A percentile compares a stretch with the other conserved stretches of the same genome.
Conservation (phyloP, 2,329 filamentous ascomycete genomes). For the Trichoderma guizhouense region DNA sequence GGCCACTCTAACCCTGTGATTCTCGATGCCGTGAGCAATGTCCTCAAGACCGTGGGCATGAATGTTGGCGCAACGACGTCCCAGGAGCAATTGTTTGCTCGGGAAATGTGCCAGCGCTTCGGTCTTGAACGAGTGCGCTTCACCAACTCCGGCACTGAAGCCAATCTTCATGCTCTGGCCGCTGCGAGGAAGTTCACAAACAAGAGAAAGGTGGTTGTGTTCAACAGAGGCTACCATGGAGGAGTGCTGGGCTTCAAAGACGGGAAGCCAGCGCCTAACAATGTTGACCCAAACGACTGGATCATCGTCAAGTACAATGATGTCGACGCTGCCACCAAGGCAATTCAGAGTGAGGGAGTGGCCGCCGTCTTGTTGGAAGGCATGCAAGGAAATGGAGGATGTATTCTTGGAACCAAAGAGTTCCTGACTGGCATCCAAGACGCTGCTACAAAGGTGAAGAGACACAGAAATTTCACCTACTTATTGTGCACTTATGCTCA, state of each 20-base stretch:
- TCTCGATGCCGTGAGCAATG: conserved; percentile 42
- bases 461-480: not conserved
- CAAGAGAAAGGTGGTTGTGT: conserved; percentile 47
- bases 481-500: not conserved
- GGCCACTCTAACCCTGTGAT: conserved; percentile 61
- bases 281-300: conserved; percentile 53
- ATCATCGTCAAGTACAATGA: conserved; percentile 63
- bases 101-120: conserved; percentile 53
- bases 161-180: conserved; percentile 57
- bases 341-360: conserved; percentile 46
- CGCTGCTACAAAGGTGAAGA: conserved; percentile 38
- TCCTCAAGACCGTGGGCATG: conserved; percentile 47
- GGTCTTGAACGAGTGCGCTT: conserved; percentile 56
- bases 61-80: conserved; percentile 52
- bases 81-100: conserved; percentile 51
- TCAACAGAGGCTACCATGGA: conserved; percentile 44
- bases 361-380: conserved; percentile 64
- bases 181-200: conserved; percentile 47
- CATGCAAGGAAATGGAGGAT: conserved; percentile 63
- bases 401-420: conserved; percentile 45
- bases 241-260: conserved; percentile 36
- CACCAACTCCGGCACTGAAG: conserved; percentile 64
- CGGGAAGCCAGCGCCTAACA: conserved; percentile 38
- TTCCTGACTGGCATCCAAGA: conserved; percentile 53
- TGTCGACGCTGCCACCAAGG: conserved; percentile 39